Conservation (phyloP, 164 flowering plant genomes). For the Berberis vulgaris region DNA sequence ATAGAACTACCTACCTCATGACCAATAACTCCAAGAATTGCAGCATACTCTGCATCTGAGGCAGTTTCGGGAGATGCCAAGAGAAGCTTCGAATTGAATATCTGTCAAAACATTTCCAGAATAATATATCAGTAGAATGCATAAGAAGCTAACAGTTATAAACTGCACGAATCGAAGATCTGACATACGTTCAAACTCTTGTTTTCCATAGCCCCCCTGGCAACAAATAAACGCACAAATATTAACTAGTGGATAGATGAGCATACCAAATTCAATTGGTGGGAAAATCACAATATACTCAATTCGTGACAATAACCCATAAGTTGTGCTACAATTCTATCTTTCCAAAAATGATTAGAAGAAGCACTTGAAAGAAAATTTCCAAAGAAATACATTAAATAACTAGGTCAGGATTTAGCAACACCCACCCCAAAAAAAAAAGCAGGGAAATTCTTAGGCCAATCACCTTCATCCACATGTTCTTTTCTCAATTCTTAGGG, state of each 20-base stretch:
- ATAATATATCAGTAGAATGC: neutral
- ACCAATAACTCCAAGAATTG: conserved; percentile 94
- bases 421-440: no score
- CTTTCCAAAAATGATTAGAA: no score
- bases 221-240: conserved; percentile 9
- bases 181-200: conserved; percentile 82
- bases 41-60: conserved; percentile 89
- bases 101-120: conserved; percentile 28
- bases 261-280: no score
- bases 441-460: no score
- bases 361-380: conserved; percentile 1
- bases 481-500: no score
- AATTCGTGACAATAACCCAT: neutral
- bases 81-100: conserved; percentile 94
- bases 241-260: neutral
- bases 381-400: neutral
- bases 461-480: no score
- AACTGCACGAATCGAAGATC: neutral
- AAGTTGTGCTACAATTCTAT: no score
- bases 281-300: neutral
- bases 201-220: conserved; percentile 99
- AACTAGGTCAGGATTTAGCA: no score
- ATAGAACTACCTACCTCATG: conserved; percentile 58
- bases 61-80: conserved; percentile 99
- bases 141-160: neutral